Percentiles rank a stretch among this genome's conserved stretches.
Evolutionary conservation across 2,329 filamentous ascomycete species (phyloP).

Genomic region (Monosporascus sp.): DNA sequence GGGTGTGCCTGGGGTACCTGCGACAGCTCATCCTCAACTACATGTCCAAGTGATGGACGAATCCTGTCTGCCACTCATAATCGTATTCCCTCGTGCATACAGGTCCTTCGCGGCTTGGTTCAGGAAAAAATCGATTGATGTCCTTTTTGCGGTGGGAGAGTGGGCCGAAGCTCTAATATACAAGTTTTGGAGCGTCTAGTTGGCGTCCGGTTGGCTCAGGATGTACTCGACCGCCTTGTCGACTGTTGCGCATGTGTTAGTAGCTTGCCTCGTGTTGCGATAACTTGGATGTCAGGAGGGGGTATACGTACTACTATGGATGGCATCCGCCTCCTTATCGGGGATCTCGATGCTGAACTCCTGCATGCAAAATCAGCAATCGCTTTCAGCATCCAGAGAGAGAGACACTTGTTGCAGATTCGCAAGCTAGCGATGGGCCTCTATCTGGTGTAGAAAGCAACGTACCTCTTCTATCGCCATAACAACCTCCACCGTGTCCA

Average conservation of each 20-base stretch:
- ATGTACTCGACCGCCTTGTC: conserved; percentile 96
- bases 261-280: background rate
- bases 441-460: background rate
- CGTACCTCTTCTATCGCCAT: conserved; percentile 98
- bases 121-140: conserved; percentile 1
- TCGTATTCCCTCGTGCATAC: background rate
- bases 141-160: conserved; percentile 7
- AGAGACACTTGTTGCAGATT: background rate
- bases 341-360: conserved; percentile 91
- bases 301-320: conserved; percentile 76
- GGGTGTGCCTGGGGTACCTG: background rate
- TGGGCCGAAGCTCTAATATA: conserved; percentile 22
- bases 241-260: conserved; percentile 48
- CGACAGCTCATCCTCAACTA: background rate
- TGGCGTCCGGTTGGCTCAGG: conserved; percentile 84
- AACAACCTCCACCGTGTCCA: conserved; percentile 98
- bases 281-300: background rate
- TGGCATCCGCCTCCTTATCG: conserved; percentile 91
- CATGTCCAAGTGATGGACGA: background rate
- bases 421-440: no score
- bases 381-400: background rate
- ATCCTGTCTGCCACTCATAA: background rate
- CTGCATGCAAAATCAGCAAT: conserved; percentile 26
- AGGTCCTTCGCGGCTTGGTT: background rate
- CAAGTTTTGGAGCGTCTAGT: conserved; percentile 36